Base-by-base conservation (phyloP, 2,329 filamentous ascomycete genomes). In the Cryphonectria radicalis region DNA sequence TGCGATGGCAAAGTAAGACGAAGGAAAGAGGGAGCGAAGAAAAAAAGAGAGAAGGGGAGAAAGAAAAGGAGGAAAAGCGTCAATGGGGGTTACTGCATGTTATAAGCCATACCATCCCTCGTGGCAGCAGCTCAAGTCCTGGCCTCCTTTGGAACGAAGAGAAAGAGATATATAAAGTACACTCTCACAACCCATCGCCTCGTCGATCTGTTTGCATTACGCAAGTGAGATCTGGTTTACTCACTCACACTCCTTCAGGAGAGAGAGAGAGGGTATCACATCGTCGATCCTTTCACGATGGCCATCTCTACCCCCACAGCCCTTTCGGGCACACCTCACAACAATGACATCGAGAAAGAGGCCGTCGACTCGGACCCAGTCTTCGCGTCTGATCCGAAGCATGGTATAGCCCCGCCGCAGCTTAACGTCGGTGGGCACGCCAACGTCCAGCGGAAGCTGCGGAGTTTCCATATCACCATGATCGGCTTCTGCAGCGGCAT, bases 401-500 rank as follows among this genome's bases (percentile, higher is more conserved):
- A 66, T 22, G 28, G 63, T 35, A 1, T 65, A 57, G 25, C n/a
- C 19, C 62, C 70, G 57, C 71, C 71, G 28, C 71, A 73, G 66
- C 69, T 73, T 25, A 73, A 73, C 55, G 71, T 73, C 32, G 71
- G 71, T 19, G 71, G 71, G 22, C 71, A 73, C 43, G 71, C 71
- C 43, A 73, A 73, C 63, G 69, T 71, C 69, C 71, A 73, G 57
- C 69, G 71, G 22, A 69, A 73, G 63, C 71, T 73, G 35, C 70
- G 67, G 60, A 69, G 69, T 57, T 70, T 73, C 63, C 71, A 73
- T 35, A 67, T 73, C 46, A 73, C 71, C 28, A 74, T 74, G 73
- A 74, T 74, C 37, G 73, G 72, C 4, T 73, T 74, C 55, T 73
- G 73, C 57, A 72, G 72, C 28, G 73, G 73, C 4, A 74, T 74